phyloP scores from a whole-genome alignment of 2,329 filamentous ascomycete genomes.

The Claviceps maximensis region DNA sequence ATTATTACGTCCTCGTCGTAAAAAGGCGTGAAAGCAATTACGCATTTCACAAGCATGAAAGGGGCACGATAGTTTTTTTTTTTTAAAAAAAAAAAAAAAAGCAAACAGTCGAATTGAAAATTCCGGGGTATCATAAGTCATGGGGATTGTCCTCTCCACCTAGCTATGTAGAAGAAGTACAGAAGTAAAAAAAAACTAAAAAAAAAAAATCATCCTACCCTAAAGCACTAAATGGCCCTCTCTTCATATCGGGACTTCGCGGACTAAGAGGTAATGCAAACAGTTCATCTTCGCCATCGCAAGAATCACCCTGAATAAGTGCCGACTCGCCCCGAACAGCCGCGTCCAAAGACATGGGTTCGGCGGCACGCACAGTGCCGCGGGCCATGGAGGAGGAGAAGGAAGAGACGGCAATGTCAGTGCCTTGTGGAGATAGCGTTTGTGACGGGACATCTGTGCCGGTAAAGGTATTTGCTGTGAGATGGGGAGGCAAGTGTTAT shows the following conservation, averaged over 20 bases:
- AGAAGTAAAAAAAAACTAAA: not conserved
- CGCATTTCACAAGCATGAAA: no score
- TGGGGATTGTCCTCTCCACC: no score
- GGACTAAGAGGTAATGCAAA: constrained; percentile 83
- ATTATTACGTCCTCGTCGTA: no score
- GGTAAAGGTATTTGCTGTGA: constrained; percentile 24
- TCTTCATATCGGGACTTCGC: constrained; percentile 71
- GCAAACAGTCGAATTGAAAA: no score
- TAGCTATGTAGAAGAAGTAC: not conserved
- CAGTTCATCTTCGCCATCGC: constrained; percentile 54
- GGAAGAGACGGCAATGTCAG: constrained; percentile 23
- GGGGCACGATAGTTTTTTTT: no score
- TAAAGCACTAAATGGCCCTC: constrained; percentile 54
- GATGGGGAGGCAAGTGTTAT: not conserved
- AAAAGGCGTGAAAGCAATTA: no score
- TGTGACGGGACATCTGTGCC: constrained; percentile 19
- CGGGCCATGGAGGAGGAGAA: constrained; percentile 18
- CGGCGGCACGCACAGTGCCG: constrained; percentile 8
- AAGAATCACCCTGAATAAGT: constrained; percentile 9
- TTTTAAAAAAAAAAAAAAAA: no score
- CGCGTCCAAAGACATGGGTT: constrained; percentile 22
- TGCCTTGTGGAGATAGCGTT: constrained; percentile 18
- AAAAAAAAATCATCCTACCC: no score
- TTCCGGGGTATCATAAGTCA: no score
- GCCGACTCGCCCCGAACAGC: constrained; percentile 14